These are phyloP conservation scores for Termitomyces sp. DNA, from an alignment of 768 basidiomycete species.

Conservation along the genomic window DNA sequence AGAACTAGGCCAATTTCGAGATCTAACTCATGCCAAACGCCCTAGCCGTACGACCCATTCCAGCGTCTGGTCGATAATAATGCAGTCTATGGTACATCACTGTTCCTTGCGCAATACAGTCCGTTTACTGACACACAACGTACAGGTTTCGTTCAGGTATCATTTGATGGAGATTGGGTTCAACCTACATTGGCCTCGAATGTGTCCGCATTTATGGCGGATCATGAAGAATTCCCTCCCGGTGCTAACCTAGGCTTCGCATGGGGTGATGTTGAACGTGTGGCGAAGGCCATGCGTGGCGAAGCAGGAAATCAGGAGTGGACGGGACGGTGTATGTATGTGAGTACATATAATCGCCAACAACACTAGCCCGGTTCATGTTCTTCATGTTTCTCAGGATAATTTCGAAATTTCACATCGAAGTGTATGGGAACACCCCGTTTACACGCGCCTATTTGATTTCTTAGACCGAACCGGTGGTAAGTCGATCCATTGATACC, in stretches of 20 bases:
- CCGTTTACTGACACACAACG: background rate
- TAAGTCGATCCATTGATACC: background rate
- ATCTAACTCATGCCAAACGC: background rate
- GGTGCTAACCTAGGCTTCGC: slow-evolving; percentile 21
- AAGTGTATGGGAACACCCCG: slow-evolving; percentile 19
- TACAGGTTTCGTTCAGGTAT: slow-evolving; percentile 22
- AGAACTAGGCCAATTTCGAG: background rate
- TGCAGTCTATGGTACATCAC: slow-evolving; percentile 19
- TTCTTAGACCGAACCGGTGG: slow-evolving; percentile 20
- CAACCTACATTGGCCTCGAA: slow-evolving; percentile 23
- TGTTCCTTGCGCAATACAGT: background rate
- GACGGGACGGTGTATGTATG: slow-evolving; percentile 23
- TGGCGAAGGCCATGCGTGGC: slow-evolving; percentile 19
- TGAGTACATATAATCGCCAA: slow-evolving; percentile 11
- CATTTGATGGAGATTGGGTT: slow-evolving; percentile 21
- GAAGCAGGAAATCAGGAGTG: slow-evolving; percentile 21
- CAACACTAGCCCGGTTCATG: no score
- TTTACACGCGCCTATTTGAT: slow-evolving; percentile 21
- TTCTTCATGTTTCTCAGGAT: slow-evolving; percentile 13
- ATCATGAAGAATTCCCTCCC: slow-evolving; percentile 8
- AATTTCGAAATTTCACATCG: slow-evolving; percentile 26
- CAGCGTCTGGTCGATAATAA: slow-evolving; percentile 17
- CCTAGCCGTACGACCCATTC: slow-evolving; percentile 23
- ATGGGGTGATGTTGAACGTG: slow-evolving; percentile 15
- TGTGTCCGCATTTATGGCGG: slow-evolving; percentile 19